Base-by-base conservation (phyloP, 2,329 filamentous ascomycete genomes). In the Aureobasidium pullulans region DNA sequence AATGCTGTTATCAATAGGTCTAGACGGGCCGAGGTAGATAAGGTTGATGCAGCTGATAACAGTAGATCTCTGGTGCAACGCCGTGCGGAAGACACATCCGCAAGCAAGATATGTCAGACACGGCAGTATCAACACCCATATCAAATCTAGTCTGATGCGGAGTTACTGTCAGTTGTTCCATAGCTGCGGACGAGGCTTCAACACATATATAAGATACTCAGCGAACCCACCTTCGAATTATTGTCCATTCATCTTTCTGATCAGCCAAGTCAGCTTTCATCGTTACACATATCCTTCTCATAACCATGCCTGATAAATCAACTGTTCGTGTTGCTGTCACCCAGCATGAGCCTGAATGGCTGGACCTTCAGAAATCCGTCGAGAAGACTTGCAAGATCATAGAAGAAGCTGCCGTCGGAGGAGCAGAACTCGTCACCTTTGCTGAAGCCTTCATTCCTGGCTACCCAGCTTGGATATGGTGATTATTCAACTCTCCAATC, bases 291-390 rank as follows among this genome's bases (percentile, higher is more conserved):
- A 7, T 36, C 7, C 32, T 8, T 36, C 11, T 36, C 32, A 8
- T 36, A 11, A 36, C 32, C 7, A 36, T 36, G 11, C 32, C 11
- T 7, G 11, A 36, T 36, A 29, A 28, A 28, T 7, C 19, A 46
- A 46, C 23, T 2, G 23, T 19, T 29, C 50, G 60, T 39, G 76
- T 82, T 5, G 80, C 77, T 31, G 79, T 80, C 11, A 77, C 81
- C 0, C 83, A 86, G 66, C 77, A 79, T 6, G 84, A 86, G 68
- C 82, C 83, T 0, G 76, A 73, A 1, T 86, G 83, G 82, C 74
- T 86, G 7, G 80, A 87, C 64, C 75, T 86, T 2, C 71, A 77
- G 7, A 78, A 68, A 0, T 75, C 77, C 1, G 78, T 86, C 1
- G 67, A 75, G 1, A 86, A 86, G 67, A 84, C 83, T 7, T 79